phyloP scores from a whole-genome alignment of 83 land plant genomes.

The Larix sibirica region DNA sequence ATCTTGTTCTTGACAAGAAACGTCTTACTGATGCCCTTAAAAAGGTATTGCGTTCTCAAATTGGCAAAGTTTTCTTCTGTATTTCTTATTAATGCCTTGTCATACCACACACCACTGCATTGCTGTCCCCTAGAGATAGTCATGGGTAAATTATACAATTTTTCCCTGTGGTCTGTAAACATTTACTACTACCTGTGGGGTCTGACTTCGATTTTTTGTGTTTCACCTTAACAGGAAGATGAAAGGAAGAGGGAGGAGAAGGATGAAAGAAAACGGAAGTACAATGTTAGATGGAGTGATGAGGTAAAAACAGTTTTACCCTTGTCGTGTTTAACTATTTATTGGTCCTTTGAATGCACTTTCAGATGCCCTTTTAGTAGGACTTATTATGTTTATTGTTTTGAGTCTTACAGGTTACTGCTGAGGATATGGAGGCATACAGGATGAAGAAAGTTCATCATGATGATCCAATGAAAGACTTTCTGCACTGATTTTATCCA shows the following conservation, averaged over 20 bases:
- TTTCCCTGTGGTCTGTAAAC: neutral
- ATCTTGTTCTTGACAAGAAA: slow-evolving; percentile 77
- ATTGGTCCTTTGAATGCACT: neutral
- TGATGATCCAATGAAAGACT: slow-evolving; percentile 51
- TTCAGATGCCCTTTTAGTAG: slow-evolving; percentile 3
- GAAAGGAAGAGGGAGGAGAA: slow-evolving; percentile 80
- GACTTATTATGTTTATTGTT: slow-evolving; percentile 10
- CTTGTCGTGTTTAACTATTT: neutral
- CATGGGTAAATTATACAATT: neutral
- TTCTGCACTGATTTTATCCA: slow-evolving; percentile 20
- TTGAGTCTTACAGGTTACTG: slow-evolving; percentile 30
- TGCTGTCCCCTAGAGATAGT: neutral
- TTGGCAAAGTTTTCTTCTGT: neutral
- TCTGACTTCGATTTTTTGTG: neutral
- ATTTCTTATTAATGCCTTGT: no score
- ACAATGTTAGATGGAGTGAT: slow-evolving; percentile 81
- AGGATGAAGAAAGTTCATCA: slow-evolving; percentile 46
- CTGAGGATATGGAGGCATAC: slow-evolving; percentile 52
- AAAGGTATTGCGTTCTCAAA: slow-evolving; percentile 45
- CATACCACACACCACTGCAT: neutral
- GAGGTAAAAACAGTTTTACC: slow-evolving; percentile 43
- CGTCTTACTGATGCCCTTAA: slow-evolving; percentile 77
- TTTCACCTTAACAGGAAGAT: slow-evolving; percentile 64
- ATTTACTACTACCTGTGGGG: neutral
- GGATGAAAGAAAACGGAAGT: slow-evolving; percentile 86